A percentile compares a stretch with the other conserved stretches of the same genome.
phyloP scores from a whole-genome alignment of 169 alveolate genomes.

The Plasmodium billcollinsi region DNA sequence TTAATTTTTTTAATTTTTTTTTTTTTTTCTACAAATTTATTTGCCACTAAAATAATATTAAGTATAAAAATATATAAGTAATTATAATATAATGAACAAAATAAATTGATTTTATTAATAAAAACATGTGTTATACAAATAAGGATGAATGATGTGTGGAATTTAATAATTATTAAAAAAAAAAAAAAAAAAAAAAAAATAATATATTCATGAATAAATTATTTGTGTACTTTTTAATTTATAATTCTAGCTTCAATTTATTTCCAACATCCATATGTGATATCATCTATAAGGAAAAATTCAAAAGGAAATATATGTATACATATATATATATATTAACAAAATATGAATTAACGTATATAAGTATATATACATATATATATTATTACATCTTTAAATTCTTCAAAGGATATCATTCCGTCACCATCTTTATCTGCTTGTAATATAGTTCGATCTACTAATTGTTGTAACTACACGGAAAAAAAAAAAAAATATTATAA shows the following conservation, averaged over 20 bases:
- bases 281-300: conserved; percentile 79
- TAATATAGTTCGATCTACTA: conserved; percentile 96
- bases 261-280: conserved; percentile 86
- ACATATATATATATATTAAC: not conserved
- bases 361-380: conserved; percentile 14
- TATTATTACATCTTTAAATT: conserved; percentile 87
- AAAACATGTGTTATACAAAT: too few relatives aligned
- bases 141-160: too few relatives aligned
- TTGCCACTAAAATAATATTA: too few relatives aligned
- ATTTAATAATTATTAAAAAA: not conserved
- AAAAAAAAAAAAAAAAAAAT: conserved; percentile 5
- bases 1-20: too few relatives aligned
- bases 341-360: not conserved
- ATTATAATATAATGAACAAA: too few relatives aligned
- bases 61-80: too few relatives aligned
- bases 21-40: too few relatives aligned
- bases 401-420: conserved; percentile 97
- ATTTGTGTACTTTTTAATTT: conserved; percentile 16
- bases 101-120: too few relatives aligned
- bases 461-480: conserved; percentile 92
- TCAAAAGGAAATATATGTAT: not conserved
- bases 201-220: not conserved
- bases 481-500: not conserved
- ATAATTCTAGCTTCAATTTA: conserved; percentile 80
- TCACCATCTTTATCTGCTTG: conserved; percentile 98